These are phyloP conservation scores for Neurospora hispaniola DNA, from an alignment of 495 filamentous ascomycete species.

Conservation along the genomic window DNA sequence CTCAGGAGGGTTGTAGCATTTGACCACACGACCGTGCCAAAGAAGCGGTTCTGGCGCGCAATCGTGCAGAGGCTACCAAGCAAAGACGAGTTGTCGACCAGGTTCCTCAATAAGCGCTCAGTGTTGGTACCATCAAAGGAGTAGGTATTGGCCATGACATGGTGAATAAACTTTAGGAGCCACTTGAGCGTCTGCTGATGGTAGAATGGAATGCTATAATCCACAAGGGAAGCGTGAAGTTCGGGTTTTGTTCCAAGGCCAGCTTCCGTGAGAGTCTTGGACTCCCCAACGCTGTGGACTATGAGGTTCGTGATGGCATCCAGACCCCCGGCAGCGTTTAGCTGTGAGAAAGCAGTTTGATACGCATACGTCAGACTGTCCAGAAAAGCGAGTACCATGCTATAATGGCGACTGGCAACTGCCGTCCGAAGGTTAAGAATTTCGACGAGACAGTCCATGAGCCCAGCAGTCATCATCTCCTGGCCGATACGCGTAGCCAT, in stretches of 20 bases:
- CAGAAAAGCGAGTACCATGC: constrained; percentile 71
- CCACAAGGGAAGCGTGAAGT: constrained; percentile 70
- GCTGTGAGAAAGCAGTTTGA: constrained; percentile 65
- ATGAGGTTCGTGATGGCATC: constrained; percentile 80
- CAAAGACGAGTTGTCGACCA: constrained; percentile 85
- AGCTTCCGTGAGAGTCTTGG: constrained; percentile 49
- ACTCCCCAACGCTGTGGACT: constrained; percentile 63
- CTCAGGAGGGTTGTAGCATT: constrained; percentile 81
- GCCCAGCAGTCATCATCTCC: constrained; percentile 71
- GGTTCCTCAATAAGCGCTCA: constrained; percentile 79
- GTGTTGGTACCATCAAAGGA: constrained; percentile 56
- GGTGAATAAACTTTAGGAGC: constrained; percentile 91
- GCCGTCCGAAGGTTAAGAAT: constrained; percentile 73
- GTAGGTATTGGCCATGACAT: constrained; percentile 74
- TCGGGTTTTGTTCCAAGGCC: constrained; percentile 66
- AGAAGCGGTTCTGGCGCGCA: constrained; percentile 65
- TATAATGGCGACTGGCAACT: constrained; percentile 72
- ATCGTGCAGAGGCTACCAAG: constrained; percentile 68
- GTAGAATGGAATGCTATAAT: constrained; percentile 86
- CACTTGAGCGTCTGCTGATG: constrained; percentile 87
- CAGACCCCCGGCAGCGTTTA: constrained; percentile 70
- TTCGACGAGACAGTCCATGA: constrained; percentile 83
- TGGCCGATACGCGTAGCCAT: constrained; percentile 58
- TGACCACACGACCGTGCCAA: constrained; percentile 89
- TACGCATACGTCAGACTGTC: constrained; percentile 76